Evolutionary conservation across 2,329 filamentous ascomycete species (phyloP), one percentile per base, ranked within the genome.

Genomic region (Aspergillus proliferans): DNA sequence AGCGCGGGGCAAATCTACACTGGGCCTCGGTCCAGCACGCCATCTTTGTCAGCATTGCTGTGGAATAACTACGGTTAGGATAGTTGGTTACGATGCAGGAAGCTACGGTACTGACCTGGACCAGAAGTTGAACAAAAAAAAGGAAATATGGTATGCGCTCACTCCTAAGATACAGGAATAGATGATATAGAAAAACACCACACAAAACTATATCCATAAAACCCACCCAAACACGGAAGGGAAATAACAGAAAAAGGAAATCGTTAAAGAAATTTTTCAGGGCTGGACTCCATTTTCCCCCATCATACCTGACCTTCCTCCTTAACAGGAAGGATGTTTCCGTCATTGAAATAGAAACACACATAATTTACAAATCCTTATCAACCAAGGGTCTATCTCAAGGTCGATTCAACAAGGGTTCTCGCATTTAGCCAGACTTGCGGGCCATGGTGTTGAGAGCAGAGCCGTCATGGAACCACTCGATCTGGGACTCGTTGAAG

Each of bases 361-460:
- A 52, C 47, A 55, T 60, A 59, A 49, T 55, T 53, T 60, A 58
- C 57, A 61, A 52, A 33, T 45, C 49, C n/a, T 45, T 33, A 47
- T 45, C 45, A 45, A 48, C 47, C 19, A 18, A 43, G 33, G 18
- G 43, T 34, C 10, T 36, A 52, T 38, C 34, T 42, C 38, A 46
- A 34, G 45, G 43, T 46, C 24, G 39, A 22, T 24, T 41, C 12
- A 19, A 19, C 9, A 41, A 30, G 22, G 14, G n/a, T 26, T 28
- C 22, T 43, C 24, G 24, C 47, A 54, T 60, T 65, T 70, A 70
- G 47, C 62, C 60, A 47, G 62, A 51, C 54, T 70, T 67, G 84
- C 93, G 94, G 60, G 92, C 91, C 92, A 98, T 98, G 63, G 91
- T 96, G 84, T 98, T 98, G 59, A 98, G 81, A 48, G 93, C 93